These are phyloP conservation scores for Polymyxa betae DNA, from an alignment of 208 protist genomes.

Conservation along the genomic window DNA sequence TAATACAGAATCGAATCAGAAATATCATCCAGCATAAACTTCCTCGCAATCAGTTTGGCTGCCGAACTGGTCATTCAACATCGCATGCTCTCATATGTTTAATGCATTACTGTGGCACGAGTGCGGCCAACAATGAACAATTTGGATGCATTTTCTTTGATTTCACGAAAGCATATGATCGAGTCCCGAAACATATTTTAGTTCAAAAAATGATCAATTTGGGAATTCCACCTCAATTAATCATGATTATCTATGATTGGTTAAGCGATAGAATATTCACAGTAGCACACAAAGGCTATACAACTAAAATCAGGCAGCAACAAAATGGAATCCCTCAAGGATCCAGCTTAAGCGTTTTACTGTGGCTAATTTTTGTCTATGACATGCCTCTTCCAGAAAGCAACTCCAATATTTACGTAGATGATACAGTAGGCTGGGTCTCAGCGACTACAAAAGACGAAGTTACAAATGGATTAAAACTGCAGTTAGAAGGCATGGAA, in stretches of 20 bases:
- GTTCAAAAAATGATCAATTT: not conserved
- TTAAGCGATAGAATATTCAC: conserved; percentile 7
- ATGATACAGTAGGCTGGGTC: too few species aligned
- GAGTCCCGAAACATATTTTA: not conserved
- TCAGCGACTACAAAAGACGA: not conserved
- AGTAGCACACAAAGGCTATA: not conserved
- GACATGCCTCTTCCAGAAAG: not conserved
- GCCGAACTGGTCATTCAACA: not conserved
- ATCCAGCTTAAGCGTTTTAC: conserved; percentile 46
- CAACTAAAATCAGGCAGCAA: not conserved
- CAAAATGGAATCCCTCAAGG: conserved; percentile 14
- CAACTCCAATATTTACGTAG: not conserved
- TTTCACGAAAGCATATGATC: conserved; percentile 15
- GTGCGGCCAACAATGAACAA: not conserved
- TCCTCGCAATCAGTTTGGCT: not conserved
- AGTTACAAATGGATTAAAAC: not conserved
- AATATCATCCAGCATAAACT: not conserved
- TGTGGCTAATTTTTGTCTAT: too few species aligned
- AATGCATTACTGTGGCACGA: not conserved
- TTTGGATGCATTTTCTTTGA: conserved; percentile 12
- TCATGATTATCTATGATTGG: conserved; percentile 19
- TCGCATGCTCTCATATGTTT: not conserved
- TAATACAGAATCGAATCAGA: conserved; percentile 15
- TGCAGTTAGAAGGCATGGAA: not conserved
- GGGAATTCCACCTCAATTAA: not conserved